phyloP scores from a whole-genome alignment of 768 basidiomycete species.

The Royoungia palumana region DNA sequence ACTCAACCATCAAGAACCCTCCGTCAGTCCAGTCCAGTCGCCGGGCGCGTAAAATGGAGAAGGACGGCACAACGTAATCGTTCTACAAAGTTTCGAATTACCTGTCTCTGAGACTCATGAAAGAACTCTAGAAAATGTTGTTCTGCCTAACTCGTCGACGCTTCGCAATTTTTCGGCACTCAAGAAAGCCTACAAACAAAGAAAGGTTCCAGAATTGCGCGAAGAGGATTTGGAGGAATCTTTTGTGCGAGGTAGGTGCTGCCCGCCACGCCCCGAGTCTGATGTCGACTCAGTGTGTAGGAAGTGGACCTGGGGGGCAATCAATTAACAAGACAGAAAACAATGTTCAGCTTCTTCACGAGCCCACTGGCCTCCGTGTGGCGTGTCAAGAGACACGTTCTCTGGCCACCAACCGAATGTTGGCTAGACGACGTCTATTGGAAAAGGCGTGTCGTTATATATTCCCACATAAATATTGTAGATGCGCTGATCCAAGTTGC shows the following conservation, averaged over 20 bases:
- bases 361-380: conserved; percentile 84
- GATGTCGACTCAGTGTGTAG: conserved; percentile 37
- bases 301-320: conserved; percentile 94
- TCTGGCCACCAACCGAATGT: conserved; percentile 68
- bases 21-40: conserved; percentile 44
- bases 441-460: conserved; percentile 63
- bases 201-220: conserved; percentile 60
- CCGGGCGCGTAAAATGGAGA: conserved; percentile 45
- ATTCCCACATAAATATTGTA: conserved; percentile 13
- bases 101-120: conserved; percentile 25
- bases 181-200: conserved; percentile 63
- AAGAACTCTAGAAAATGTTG: conserved; percentile 31
- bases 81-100: conserved; percentile 27
- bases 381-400: conserved; percentile 89
- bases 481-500: conserved; percentile 18
- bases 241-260: conserved; percentile 73
- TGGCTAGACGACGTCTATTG: conserved; percentile 68
- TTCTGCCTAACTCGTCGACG: conserved; percentile 25
- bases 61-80: conserved; percentile 30
- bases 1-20: conserved; percentile 70
- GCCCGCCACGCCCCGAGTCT: neutral
- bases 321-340: conserved; percentile 94
- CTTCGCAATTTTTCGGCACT: conserved; percentile 63
- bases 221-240: conserved; percentile 84
- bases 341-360: conserved; percentile 86